Conservation (phyloP, 106 monocot species). For the Alisma plantagoaquatica region DNA sequence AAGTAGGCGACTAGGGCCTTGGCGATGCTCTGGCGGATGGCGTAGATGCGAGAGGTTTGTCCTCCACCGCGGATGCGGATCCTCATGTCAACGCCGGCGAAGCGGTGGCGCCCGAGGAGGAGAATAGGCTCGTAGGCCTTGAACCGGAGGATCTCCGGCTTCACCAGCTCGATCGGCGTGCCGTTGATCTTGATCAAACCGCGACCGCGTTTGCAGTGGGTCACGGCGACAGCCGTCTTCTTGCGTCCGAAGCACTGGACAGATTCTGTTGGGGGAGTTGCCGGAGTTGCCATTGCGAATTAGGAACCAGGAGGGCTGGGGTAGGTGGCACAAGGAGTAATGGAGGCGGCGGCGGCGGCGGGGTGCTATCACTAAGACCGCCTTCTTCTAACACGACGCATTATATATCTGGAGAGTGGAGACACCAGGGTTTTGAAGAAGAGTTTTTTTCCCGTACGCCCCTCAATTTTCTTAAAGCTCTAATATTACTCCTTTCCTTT, state of each 20-base stretch:
- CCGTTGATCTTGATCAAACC: constrained; percentile 27
- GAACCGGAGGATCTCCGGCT: constrained; percentile 19
- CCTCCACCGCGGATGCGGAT: constrained; percentile 16
- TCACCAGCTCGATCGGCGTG: constrained; percentile 14
- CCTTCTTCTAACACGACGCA: too few species aligned
- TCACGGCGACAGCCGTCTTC: constrained; percentile 15
- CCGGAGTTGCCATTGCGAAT: constrained; percentile 1
- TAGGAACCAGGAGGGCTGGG: too few species aligned
- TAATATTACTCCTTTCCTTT: too few species aligned
- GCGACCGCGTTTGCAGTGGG: constrained; percentile 18
- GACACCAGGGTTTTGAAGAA: too few species aligned
- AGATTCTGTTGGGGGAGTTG: constrained; percentile 6
- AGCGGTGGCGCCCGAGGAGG: constrained; percentile 21
- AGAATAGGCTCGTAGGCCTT: constrained; percentile 19
- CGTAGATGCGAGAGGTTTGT: constrained; percentile 17
- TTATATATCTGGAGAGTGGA: too few species aligned
- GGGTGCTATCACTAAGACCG: too few species aligned
- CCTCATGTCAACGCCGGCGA: constrained; percentile 15
- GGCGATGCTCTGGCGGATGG: constrained; percentile 23
- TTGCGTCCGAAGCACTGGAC: constrained; percentile 21
- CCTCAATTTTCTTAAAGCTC: too few species aligned
- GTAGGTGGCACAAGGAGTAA: too few species aligned
- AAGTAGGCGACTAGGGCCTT: constrained; percentile 17
- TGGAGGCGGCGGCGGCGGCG: too few species aligned
- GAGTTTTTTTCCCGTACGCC: too few species aligned